Base-by-base conservation (phyloP, 352 stramenopile species). In the Sclerospora graminicola region DNA sequence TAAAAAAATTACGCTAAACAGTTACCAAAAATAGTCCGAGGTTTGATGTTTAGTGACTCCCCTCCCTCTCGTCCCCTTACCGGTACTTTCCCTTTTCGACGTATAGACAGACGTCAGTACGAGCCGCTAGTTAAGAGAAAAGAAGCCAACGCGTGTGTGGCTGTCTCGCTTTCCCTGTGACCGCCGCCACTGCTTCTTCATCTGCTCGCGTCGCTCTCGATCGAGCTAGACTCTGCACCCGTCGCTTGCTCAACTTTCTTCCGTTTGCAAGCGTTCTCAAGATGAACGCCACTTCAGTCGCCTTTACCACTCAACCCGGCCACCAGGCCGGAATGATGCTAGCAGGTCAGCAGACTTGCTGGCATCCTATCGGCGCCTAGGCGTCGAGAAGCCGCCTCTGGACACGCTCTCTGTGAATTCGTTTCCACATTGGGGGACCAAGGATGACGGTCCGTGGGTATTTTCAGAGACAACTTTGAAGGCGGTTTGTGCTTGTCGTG, bases 151-250 rank as follows among this genome's bases (percentile, higher is more conserved):
- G 55, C 41, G 45, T 39, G 45, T 39, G 54, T 56, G 55, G 57
- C 45, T 26, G 21, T 26, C 4, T 26, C 4, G 21, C 21, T 26
- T 45, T 46, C 53, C 62, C 51, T 45, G 30, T 55, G 63, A 69
- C 55, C 51, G 51, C 44, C 41, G 38, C 34, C 35, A 41, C 40
- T 23, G 51, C 57, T 67, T 65, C 57, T 61, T 41, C 44, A 11
- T 15, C 16, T 28, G 47, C 43, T 56, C 46, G 60, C 46, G 60
- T 56, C 55, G 55, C 46, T 60, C 51, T 45, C 44, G 51, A 57
- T 48, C 37, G 41, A 64, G 48, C 27, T 63, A 66, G 51, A 61
- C 60, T 69, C 51, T 65, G 51, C 45, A 55, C 39, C 45, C 51
- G 51, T 49, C 48, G 49, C 41, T 50, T 37, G 29, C 14, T 15